Evolutionary conservation across 2,329 filamentous ascomycete genomes (phyloP).

Genomic region (Rhynchosporium agropyri): DNA sequence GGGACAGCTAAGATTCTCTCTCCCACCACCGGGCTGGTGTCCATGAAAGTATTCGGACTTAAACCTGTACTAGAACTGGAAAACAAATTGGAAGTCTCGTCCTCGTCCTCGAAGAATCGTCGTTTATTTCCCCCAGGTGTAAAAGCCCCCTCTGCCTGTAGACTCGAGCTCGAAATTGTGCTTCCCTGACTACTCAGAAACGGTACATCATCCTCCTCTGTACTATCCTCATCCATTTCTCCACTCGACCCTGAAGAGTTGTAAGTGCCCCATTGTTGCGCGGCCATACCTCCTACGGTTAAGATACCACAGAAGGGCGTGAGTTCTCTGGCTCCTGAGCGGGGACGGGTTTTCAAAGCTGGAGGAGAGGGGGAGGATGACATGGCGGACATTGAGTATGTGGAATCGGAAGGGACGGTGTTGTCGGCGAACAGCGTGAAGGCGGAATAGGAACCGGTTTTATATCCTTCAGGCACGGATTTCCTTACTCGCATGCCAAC

Average conservation of each 20-base stretch:
- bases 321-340: slow-evolving; percentile 57
- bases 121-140: slow-evolving; percentile 32
- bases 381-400: neutral
- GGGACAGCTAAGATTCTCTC: slow-evolving; percentile 35
- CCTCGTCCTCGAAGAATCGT: slow-evolving; percentile 37
- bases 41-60: neutral
- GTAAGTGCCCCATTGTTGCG: slow-evolving; percentile 43
- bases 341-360: slow-evolving; percentile 31
- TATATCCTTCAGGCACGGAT: slow-evolving; percentile 91
- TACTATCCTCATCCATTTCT: slow-evolving; percentile 43
- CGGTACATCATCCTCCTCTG: slow-evolving; percentile 33
- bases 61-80: neutral
- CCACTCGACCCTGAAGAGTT: slow-evolving; percentile 43
- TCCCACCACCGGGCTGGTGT: slow-evolving; percentile 34
- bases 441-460: slow-evolving; percentile 62
- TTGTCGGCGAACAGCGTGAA: slow-evolving; percentile 56
- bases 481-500: slow-evolving; percentile 96
- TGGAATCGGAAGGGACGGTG: slow-evolving; percentile 31
- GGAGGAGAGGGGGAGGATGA: neutral
- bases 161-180: slow-evolving; percentile 28
- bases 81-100: slow-evolving; percentile 15
- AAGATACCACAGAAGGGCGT: slow-evolving; percentile 80
- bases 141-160: slow-evolving; percentile 3
- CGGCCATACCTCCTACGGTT: slow-evolving; percentile 69
- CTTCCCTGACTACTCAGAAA: slow-evolving; percentile 37